Conservation (phyloP, 441 rosid genomes). For the Cnidoscolus chayamansa region DNA sequence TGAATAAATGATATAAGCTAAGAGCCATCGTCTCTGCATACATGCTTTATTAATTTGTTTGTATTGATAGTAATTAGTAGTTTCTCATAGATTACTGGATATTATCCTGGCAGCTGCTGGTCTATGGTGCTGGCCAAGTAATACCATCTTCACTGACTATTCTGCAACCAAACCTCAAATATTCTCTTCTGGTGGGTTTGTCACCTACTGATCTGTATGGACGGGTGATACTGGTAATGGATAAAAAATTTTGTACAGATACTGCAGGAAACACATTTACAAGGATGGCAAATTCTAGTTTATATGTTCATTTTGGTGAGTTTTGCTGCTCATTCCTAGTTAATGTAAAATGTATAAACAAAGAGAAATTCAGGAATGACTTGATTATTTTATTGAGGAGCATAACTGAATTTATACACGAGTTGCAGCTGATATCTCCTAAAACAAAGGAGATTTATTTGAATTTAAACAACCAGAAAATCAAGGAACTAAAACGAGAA, state of each 20-base stretch:
- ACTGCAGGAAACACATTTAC: constrained; percentile 65
- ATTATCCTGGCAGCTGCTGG: constrained; percentile 62
- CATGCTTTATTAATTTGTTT: not conserved
- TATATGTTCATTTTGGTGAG: constrained; percentile 75
- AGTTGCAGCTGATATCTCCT: too few species aligned
- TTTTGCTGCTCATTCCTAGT: constrained; percentile 17
- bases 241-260: constrained; percentile 67
- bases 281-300: constrained; percentile 64
- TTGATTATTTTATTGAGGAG: too few species aligned
- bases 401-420: too few species aligned
- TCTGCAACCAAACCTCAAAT: constrained; percentile 53
- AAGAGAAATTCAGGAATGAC: too few species aligned
- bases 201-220: constrained; percentile 53
- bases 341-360: too few species aligned
- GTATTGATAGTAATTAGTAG: not conserved
- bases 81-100: constrained; percentile 13
- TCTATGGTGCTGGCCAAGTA: constrained; percentile 83
- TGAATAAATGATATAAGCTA: not conserved
- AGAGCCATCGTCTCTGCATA: not conserved
- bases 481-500: too few species aligned
- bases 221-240: constrained; percentile 68
- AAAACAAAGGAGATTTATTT: too few species aligned
- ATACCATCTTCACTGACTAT: constrained; percentile 64
- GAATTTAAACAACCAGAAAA: too few species aligned
- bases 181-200: constrained; percentile 64